phyloP scores from a whole-genome alignment of 2,329 filamentous ascomycete species.

The Hypoxylon sp. region DNA sequence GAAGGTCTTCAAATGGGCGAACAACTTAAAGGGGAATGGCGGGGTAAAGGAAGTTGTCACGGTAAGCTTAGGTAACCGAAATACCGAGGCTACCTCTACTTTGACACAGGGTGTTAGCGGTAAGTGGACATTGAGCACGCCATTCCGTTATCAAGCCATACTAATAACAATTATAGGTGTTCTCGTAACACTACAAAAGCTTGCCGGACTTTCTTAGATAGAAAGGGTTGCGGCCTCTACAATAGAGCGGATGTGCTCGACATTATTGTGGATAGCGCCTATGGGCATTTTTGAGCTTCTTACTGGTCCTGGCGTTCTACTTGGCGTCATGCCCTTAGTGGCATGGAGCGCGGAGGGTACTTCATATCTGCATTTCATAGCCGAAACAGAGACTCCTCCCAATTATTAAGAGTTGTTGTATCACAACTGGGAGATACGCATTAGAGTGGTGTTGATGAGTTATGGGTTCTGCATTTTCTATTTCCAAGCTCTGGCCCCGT shows the following conservation, averaged over 20 bases:
- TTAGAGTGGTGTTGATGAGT: slow-evolving; percentile 38
- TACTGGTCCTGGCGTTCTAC: slow-evolving; percentile 25
- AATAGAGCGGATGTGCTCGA: slow-evolving; percentile 33
- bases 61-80: slow-evolving; percentile 87
- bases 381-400: slow-evolving; percentile 37
- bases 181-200: slow-evolving; percentile 67
- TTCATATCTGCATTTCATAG: slow-evolving; percentile 38
- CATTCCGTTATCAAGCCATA: slow-evolving; percentile 21
- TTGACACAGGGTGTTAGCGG: slow-evolving; percentile 93
- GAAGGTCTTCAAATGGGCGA: slow-evolving; percentile 94
- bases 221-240: slow-evolving; percentile 35
- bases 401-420: slow-evolving; percentile 33
- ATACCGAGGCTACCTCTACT: slow-evolving; percentile 88
- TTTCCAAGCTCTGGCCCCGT: slow-evolving; percentile 3
- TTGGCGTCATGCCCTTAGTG: slow-evolving; percentile 12
- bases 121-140: slow-evolving; percentile 61
- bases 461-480: slow-evolving; percentile 18
- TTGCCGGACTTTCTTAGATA: slow-evolving; percentile 59
- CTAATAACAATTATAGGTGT: slow-evolving; percentile 58
- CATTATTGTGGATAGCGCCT: slow-evolving; percentile 38
- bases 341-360: slow-evolving; percentile 21
- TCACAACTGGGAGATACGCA: slow-evolving; percentile 31
- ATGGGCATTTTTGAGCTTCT: slow-evolving; percentile 12
- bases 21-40: slow-evolving; percentile 74
- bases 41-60: slow-evolving; percentile 80